These are phyloP conservation scores for Capronia americana DNA, from an alignment of 2,329 filamentous ascomycete genomes.

Conservation along the genomic window DNA sequence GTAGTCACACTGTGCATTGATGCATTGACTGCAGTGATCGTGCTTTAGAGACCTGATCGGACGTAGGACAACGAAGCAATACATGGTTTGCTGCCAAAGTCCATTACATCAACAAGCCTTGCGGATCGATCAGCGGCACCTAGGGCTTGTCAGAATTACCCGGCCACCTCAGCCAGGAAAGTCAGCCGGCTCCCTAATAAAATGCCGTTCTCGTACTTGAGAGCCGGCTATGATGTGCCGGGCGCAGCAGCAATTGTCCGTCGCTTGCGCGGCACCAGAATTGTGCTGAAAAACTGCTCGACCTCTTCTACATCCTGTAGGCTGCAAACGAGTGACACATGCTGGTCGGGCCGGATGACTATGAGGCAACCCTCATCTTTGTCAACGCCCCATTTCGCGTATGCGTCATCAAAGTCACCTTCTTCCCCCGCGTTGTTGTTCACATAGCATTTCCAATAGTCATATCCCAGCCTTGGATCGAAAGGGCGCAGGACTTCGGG, in stretches of 20 bases:
- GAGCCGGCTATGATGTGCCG: background rate
- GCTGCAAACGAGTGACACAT: slow-evolving; percentile 53
- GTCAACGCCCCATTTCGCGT: slow-evolving; percentile 64
- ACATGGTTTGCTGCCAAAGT: background rate
- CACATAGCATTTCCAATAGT: background rate
- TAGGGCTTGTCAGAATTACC: no score
- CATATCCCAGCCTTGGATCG: background rate
- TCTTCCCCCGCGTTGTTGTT: background rate
- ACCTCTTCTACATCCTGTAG: slow-evolving; percentile 27
- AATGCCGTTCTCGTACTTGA: no score
- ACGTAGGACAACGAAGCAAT: background rate
- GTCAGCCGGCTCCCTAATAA: no score
- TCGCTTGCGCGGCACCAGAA: slow-evolving; percentile 2
- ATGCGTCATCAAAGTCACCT: slow-evolving; percentile 48
- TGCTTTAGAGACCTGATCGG: background rate
- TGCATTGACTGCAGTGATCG: background rate
- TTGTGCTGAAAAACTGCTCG: slow-evolving; percentile 20
- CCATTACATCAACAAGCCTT: background rate
- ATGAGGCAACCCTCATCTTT: slow-evolving; percentile 62
- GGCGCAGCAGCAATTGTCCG: background rate
- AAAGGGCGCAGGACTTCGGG: background rate
- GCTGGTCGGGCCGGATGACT: slow-evolving; percentile 70
- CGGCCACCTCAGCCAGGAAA: no score
- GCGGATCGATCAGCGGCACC: background rate
- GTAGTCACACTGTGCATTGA: background rate